Evolutionary conservation across 768 basidiomycete species (phyloP), one percentile per base, ranked within the genome.

Genomic region (Lentinula raphanica): DNA sequence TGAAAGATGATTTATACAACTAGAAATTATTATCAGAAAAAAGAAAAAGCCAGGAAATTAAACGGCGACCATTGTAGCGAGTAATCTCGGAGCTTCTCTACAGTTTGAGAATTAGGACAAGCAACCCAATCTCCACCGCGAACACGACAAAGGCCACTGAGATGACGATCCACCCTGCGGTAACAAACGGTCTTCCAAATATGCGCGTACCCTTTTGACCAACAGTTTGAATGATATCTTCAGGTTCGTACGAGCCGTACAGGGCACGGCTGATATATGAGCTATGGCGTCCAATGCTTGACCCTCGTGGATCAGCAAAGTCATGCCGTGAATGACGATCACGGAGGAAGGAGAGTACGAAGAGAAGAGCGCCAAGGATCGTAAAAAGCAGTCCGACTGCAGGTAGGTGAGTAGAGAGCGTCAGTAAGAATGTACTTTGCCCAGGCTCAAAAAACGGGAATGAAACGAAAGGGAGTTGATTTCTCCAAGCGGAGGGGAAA

Each of bases 111-210:
- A 93, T 75, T 45, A 93, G 74, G 1, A 81, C 79, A 7, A 93
- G 71, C 42, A 93, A 72, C 0, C 76, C 82, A 42, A 92, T 69
- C 64, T 92, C 89, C 17, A 88, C 80, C 0, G 73, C 72, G 1
- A 81, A 79, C 0, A 92, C 88, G 2, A 89, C 72, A 13, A 74
- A 64, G 0, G 85, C 76, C 6, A 92, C 81, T 12, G 78, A 72
- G 3, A 88, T 58, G 4, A 90, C 81, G 55, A 86, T 82, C 78
- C 86, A 81, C n/a, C 92, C 92, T 5, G 90, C 87, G 0, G 91
- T 91, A 17, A 86, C 68, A 66, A 93, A 93, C 1, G 89, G 88
- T 12, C 88, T 76, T 0, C 92, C 92, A 65, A 85, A 90, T 7
- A 87, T 75, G 0, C 87, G 79, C 46, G 75, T 78, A 29, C 76